phyloP scores from a whole-genome alignment of 129 eudicot species.

The Flaveria ramosissima region DNA sequence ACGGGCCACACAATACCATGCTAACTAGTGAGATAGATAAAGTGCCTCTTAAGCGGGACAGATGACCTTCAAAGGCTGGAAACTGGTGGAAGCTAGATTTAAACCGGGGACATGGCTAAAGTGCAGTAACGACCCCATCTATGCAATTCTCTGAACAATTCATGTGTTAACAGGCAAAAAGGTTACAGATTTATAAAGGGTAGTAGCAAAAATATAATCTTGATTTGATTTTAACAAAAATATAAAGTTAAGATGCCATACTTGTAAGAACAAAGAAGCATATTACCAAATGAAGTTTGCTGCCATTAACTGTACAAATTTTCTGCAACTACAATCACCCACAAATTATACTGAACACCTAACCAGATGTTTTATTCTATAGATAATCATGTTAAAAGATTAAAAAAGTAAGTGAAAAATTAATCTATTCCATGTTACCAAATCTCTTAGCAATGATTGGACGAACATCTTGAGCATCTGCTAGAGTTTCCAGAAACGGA shows the following conservation, averaged over 20 bases:
- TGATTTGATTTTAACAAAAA: background rate
- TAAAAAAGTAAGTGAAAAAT: constrained; percentile 33
- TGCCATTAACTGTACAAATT: constrained; percentile 65
- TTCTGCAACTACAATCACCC: constrained; percentile 44
- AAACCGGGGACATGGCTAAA: background rate
- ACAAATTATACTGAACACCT: constrained; percentile 39
- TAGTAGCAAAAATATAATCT: background rate
- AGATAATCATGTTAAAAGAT: constrained; percentile 45
- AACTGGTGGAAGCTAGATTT: background rate
- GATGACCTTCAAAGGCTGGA: too few relatives aligned
- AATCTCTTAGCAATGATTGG: constrained; percentile 92
- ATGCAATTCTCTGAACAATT: background rate
- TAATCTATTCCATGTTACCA: constrained; percentile 95
- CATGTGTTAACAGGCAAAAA: background rate
- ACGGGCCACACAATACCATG: too few relatives aligned
- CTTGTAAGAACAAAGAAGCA: constrained; percentile 1
- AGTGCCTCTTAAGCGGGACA: too few relatives aligned
- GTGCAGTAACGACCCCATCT: too few relatives aligned
- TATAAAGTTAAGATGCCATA: constrained; percentile 5
- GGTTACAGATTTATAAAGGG: background rate
- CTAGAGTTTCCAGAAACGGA: constrained; percentile 88
- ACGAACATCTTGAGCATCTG: constrained; percentile 91
- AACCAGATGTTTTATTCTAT: constrained; percentile 40
- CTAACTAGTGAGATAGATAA: too few relatives aligned
- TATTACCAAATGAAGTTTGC: constrained; percentile 44